Evolutionary conservation across 1,284 basidiomycete species (phyloP).

Genomic region (Puccinia coronata): DNA sequence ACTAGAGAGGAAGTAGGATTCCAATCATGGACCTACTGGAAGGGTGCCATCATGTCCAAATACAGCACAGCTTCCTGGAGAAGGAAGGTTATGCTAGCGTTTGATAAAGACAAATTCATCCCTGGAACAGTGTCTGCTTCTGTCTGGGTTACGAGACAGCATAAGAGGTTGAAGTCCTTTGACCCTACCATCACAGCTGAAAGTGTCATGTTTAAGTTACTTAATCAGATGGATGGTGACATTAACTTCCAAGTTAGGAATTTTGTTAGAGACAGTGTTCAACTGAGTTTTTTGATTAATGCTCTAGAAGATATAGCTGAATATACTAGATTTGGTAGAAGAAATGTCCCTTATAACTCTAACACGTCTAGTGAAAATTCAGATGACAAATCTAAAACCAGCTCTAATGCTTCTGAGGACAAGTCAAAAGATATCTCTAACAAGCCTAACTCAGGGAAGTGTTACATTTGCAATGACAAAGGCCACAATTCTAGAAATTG

Average conservation of each 20-base stretch:
- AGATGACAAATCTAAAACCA: neutral
- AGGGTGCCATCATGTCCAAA: neutral
- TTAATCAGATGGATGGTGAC: constrained; percentile 3
- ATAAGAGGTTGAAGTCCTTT: neutral
- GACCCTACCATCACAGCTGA: neutral
- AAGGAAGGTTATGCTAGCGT: neutral
- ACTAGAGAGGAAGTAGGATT: neutral
- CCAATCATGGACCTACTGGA: neutral
- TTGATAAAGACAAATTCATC: neutral
- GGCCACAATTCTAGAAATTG: neutral
- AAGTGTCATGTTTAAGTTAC: neutral
- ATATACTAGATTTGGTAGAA: neutral
- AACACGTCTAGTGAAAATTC: neutral
- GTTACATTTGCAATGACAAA: neutral
- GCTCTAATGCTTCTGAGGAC: neutral
- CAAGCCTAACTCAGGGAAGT: neutral
- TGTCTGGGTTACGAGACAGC: neutral
- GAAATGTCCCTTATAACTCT: neutral
- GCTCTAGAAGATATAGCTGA: neutral
- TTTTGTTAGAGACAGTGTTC: neutral
- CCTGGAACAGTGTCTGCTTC: neutral
- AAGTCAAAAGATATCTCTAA: neutral
- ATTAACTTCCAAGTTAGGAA: neutral
- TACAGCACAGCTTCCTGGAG: neutral
- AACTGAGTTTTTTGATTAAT: neutral